Evolutionary conservation across 805 yeast species (phyloP), one percentile per base, ranked within the genome.

Genomic region (Yamadazyma phyllophila): DNA sequence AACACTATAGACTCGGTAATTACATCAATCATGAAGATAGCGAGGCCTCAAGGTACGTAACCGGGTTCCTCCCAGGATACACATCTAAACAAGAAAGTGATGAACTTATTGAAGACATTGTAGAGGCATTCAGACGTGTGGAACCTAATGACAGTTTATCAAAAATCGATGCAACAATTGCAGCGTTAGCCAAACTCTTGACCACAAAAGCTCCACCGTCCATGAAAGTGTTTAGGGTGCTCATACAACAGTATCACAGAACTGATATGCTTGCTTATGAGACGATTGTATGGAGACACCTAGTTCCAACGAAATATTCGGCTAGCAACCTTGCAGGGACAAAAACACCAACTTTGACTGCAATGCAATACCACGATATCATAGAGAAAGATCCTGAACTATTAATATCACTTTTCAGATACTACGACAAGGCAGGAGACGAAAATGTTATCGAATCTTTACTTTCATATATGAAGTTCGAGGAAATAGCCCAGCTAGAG

Each of bases 1-100:
- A 38, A 51, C 36, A 44, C 26, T 39, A 51, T 53, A 65, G 65
- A 40, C 63, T 72, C 7, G 64, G 65, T 0, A 62, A 65, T 26
- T 61, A 57, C 49, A 57, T 67, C 31, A 67, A 63, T 44, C 66
- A 66, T 45, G 63, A 60, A 6, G 54, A 60, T 30, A 55, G 67
- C 1, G 74, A 69, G 38, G 54, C 60, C 1, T 42, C 53, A 5
- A 52, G 49, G n/a, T 48, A 47, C 31, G 48, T 63, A 2, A 60
- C 52, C 8, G 45, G 51, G 26, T 12, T 37, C 14, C 14, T 10
- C 6, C 39, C 29, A 7, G 47, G 48, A 30, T 41, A 41, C 24
- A 17, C 20, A 2, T 13, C 9, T 6, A 38, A 39, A 11, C 20
- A 14, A 12, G 32, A 26, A 13, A 32, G 35, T 17, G 27, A 35